phyloP scores from a whole-genome alignment of 1,139 yeast genomes.

The Sugiyamaella paludigena region DNA sequence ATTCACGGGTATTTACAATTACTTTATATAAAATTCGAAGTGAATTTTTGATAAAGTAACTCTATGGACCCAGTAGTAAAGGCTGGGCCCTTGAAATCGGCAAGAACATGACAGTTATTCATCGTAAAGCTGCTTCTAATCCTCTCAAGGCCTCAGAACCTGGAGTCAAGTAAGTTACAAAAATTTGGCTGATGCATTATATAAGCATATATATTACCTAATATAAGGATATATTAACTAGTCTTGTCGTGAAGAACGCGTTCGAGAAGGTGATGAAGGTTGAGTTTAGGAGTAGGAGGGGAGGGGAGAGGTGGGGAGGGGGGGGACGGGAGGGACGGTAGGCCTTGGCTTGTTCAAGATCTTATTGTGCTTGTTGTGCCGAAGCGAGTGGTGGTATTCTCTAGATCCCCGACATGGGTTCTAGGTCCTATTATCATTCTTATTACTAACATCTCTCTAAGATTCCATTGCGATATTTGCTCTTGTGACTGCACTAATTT shows the following conservation, averaged over 20 bases:
- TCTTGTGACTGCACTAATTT: conserved; percentile 91
- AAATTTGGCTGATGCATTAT: no score
- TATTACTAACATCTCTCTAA: conserved; percentile 15
- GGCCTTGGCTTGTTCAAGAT: no score
- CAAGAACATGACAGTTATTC: conserved; percentile 37
- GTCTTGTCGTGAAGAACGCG: not conserved
- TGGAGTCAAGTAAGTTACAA: conserved; percentile 37
- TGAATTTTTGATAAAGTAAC: not conserved
- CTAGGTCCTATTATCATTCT: not conserved
- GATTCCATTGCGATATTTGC: conserved; percentile 91
- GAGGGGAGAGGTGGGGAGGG: not conserved
- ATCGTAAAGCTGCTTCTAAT: conserved; percentile 36
- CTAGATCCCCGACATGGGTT: conserved; percentile 35
- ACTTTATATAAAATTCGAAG: not conserved
- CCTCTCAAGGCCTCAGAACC: conserved; percentile 38
- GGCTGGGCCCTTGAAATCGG: no score
- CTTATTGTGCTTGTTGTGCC: not conserved
- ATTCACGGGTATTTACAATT: not conserved
- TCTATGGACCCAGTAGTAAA: not conserved
- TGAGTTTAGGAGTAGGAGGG: not conserved
- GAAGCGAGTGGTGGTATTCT: conserved; percentile 5
- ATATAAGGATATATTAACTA: no score
- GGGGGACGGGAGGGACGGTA: no score
- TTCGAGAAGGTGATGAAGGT: not conserved
- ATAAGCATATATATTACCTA: no score